Evolutionary conservation across 352 stramenopile genomes (phyloP), one percentile per base, ranked within the genome.

Genomic region (Saprolegnia diclina): DNA sequence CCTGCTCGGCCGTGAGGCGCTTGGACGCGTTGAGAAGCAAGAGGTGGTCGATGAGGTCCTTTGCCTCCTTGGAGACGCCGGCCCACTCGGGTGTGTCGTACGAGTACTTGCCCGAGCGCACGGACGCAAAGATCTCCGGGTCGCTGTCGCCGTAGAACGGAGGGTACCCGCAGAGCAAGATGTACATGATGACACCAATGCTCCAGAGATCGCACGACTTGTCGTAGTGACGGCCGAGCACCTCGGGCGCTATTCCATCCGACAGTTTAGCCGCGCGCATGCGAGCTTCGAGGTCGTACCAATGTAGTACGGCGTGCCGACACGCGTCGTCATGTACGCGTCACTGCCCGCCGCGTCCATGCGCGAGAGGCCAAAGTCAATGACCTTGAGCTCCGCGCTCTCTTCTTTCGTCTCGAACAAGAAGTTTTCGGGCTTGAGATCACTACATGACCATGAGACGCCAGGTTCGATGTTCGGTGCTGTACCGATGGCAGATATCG

Each of bases 361-460:
- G 38, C 88, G 86, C 35, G 88, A 96, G 18, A 99, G 83, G 14
- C 96, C 96, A 82, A 99, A 99, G 80, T 99, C 96, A 74, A 99
- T 99, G 73, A 99, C 96, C 79, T 99, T 99, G 42, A 99, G 82
- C 73, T 96, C 85, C 3, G 89, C 81, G 65, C 97, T 83, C 56
- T 97, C 90, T 16, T 89, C 89, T 32, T 86, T 74, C 18, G 91
- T 94, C 55, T 89, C 89, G 59, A 98, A 98, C 35, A 99, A 66
- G 65, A 98, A 98, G 75, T 98, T 98, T 73, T 99, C 95, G 0
- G 97, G 85, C 81, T 99, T 99, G 46, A 99, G 82, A 76, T 99
- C 96, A 32, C 67, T 70, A 24, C 18, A n/a, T 10, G 4, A 46
- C 18, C 63, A 48, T 71, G n/a, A 55, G 56, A 55, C 63, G 14